phyloP scores from a whole-genome alignment of 2,329 filamentous ascomycete genomes.

The Neophaeococcomyces mojaviensis region DNA sequence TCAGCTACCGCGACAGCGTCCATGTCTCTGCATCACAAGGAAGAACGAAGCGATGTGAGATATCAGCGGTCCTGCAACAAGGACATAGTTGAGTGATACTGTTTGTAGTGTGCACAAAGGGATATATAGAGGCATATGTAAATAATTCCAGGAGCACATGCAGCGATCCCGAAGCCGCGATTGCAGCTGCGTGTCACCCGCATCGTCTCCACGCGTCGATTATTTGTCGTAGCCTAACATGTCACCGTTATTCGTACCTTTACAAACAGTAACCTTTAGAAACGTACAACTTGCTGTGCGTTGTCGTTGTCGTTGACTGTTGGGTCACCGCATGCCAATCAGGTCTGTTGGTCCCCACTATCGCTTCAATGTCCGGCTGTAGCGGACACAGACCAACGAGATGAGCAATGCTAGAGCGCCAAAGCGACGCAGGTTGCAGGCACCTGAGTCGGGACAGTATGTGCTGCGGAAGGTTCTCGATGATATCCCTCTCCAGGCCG shows the following conservation, averaged over 20 bases:
- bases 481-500: slow-evolving; percentile 34
- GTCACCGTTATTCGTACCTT: no score
- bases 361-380: background rate
- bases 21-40: slow-evolving; percentile 26
- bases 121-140: no score
- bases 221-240: no score
- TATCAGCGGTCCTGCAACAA: no score
- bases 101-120: no score
- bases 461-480: slow-evolving; percentile 36
- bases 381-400: background rate
- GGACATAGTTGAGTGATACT: no score
- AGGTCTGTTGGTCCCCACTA: no score
- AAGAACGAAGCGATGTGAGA: background rate
- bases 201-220: background rate
- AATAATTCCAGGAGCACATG: slow-evolving; percentile 1
- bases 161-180: background rate
- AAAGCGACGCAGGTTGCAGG: background rate
- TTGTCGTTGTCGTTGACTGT: no score
- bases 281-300: no score
- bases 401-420: slow-evolving; percentile 2
- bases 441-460: slow-evolving; percentile 36
- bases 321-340: no score
- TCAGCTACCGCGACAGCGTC: slow-evolving; percentile 38
- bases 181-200: background rate
- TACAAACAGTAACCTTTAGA: no score